phyloP scores from a whole-genome alignment of 805 yeast species.

The Sugiyamaella floridensis region DNA sequence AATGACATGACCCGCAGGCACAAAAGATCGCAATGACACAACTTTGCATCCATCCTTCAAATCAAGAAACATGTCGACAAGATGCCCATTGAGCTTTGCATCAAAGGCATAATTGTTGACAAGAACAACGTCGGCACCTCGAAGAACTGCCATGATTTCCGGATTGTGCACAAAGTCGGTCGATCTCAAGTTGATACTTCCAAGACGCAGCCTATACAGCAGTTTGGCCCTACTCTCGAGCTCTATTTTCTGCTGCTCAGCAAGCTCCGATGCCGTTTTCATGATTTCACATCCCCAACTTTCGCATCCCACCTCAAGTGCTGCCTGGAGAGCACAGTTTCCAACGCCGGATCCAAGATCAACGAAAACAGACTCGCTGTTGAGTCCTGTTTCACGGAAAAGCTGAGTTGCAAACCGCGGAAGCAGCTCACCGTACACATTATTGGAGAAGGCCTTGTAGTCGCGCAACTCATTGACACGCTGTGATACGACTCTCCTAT shows the following conservation, averaged over 20 bases:
- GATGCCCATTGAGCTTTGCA: constrained; percentile 59
- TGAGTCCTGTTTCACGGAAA: constrained; percentile 51
- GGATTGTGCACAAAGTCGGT: constrained; percentile 68
- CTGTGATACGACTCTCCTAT: constrained; percentile 74
- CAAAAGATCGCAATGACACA: constrained; percentile 70
- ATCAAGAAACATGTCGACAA: constrained; percentile 56
- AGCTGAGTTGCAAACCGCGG: constrained; percentile 70
- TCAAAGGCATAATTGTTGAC: constrained; percentile 83
- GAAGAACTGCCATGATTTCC: constrained; percentile 46
- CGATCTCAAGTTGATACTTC: constrained; percentile 49
- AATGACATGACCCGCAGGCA: constrained; percentile 67
- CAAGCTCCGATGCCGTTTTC: constrained; percentile 69
- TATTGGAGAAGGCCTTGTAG: constrained; percentile 82
- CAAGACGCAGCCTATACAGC: constrained; percentile 57
- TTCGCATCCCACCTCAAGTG: constrained; percentile 73
- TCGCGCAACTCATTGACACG: constrained; percentile 53
- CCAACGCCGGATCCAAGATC: constrained; percentile 96
- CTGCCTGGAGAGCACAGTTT: constrained; percentile 83
- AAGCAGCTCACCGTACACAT: constrained; percentile 84
- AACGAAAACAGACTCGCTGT: constrained; percentile 53
- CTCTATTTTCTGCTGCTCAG: constrained; percentile 53
- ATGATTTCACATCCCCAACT: constrained; percentile 90
- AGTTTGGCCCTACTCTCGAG: constrained; percentile 50
- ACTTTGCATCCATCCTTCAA: constrained; percentile 69
- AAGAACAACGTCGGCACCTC: constrained; percentile 62